Evolutionary conservation across 1,284 basidiomycete species (phyloP).

Genomic region (Coriolopsis trogii): DNA sequence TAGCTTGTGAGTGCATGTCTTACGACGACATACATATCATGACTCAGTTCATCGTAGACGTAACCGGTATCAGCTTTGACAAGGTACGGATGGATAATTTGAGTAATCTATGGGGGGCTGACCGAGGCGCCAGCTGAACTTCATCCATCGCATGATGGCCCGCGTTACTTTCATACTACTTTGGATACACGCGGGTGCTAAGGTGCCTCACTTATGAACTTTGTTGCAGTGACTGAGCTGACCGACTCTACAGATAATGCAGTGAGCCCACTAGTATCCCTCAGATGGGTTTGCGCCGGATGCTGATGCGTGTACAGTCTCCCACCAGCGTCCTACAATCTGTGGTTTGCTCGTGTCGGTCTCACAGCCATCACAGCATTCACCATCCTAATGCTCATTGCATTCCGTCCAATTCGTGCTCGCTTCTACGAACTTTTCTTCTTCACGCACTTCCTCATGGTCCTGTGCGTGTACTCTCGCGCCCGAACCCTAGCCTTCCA

Average conservation of each 20-base stretch:
- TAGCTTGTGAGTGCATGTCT: constrained; percentile 49
- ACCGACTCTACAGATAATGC: too few relatives aligned
- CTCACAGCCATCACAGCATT: constrained; percentile 19
- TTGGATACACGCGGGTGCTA: constrained; percentile 50
- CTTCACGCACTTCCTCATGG: constrained; percentile 24
- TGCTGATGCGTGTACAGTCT: not conserved
- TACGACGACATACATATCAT: not conserved
- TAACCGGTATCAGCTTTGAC: constrained; percentile 62
- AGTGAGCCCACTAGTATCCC: too few relatives aligned
- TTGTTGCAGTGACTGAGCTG: not conserved
- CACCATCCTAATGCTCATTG: constrained; percentile 21
- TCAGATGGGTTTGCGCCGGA: too few relatives aligned
- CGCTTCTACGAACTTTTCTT: constrained; percentile 30
- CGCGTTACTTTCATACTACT: constrained; percentile 48
- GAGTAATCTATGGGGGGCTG: not conserved
- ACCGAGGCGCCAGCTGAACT: constrained; percentile 42
- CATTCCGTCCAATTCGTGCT: constrained; percentile 24
- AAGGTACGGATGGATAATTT: constrained; percentile 37
- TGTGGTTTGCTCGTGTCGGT: constrained; percentile 8
- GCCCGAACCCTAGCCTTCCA: not conserved
- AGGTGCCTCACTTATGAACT: constrained; percentile 22
- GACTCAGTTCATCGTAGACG: constrained; percentile 34
- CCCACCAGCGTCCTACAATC: not conserved
- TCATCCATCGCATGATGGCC: constrained; percentile 52
- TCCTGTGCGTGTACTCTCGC: constrained; percentile 20